phyloP scores from a whole-genome alignment of 176 grass and related monocot genomes.

The Pontederia paniculata region DNA sequence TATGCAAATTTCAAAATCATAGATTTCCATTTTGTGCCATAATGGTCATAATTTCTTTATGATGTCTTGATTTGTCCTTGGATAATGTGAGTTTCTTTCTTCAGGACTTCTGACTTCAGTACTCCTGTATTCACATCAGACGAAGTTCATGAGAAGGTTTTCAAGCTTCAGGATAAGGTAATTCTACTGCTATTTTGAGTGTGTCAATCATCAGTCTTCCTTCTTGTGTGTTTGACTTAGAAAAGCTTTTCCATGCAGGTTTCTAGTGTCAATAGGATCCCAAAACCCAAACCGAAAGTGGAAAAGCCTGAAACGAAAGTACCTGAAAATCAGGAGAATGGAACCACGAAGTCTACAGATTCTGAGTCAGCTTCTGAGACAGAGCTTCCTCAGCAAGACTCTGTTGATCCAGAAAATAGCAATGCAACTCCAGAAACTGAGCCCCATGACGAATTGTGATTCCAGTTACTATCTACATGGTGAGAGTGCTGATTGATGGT shows the following conservation, averaged over 20 bases:
- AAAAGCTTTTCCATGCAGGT: constrained; percentile 32
- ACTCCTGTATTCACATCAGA: constrained; percentile 74
- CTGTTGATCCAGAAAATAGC: constrained; percentile 18
- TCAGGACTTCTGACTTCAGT: constrained; percentile 46
- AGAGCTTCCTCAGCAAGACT: constrained; percentile 24
- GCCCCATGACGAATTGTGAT: constrained; percentile 82
- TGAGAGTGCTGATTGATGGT: neutral
- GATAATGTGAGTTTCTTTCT: constrained; percentile 6
- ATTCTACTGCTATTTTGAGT: neutral
- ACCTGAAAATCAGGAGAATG: constrained; percentile 36
- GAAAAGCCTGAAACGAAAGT: constrained; percentile 74
- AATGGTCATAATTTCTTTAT: neutral
- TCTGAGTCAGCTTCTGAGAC: constrained; percentile 31
- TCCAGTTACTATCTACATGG: neutral
- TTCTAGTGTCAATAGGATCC: constrained; percentile 75
- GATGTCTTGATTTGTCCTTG: neutral
- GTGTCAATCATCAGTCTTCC: neutral
- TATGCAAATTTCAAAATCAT: no score
- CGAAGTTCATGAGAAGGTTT: constrained; percentile 62
- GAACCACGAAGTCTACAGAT: constrained; percentile 15
- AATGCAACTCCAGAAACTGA: constrained; percentile 38
- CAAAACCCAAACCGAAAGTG: constrained; percentile 91
- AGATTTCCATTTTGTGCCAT: neutral
- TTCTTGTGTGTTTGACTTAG: neutral
- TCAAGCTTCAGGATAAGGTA: constrained; percentile 75